Conservation (phyloP, 2,329 filamentous ascomycete genomes). For the Triangularia setosa region DNA sequence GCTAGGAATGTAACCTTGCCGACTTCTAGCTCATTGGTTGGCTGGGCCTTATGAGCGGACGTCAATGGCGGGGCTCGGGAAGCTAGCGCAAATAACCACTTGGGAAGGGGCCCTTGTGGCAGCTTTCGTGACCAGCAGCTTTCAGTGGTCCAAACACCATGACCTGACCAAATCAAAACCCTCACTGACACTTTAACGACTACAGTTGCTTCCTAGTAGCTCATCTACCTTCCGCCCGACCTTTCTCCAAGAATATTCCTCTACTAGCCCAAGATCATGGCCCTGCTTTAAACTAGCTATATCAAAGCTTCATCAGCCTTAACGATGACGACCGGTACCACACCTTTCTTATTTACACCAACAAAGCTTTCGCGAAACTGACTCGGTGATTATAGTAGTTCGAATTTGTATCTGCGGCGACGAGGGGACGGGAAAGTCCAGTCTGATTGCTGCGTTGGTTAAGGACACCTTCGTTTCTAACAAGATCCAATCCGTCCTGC, state of each 20-base stretch:
- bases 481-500: constrained; percentile 92
- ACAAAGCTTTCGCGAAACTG: not conserved
- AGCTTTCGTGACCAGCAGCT: not conserved
- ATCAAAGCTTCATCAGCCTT: not conserved
- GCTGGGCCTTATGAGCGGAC: not conserved
- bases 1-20: not conserved
- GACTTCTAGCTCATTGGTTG: constrained; percentile 4
- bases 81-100: constrained; percentile 11
- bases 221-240: not conserved
- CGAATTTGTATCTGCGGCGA: constrained; percentile 96
- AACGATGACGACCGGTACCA: constrained; percentile 24
- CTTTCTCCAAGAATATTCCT: not conserved
- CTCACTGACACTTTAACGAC: not conserved
- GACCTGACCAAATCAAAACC: not conserved
- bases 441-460: constrained; percentile 89
- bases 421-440: constrained; percentile 91
- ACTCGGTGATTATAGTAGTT: constrained; percentile 44
- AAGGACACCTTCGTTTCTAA: constrained; percentile 95
- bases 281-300: not conserved
- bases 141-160: not conserved
- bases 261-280: not conserved
- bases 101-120: not conserved
- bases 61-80: constrained; percentile 5
- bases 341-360: not conserved
- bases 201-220: not conserved